Evolutionary conservation across 768 basidiomycete genomes (phyloP).

Genomic region (Scleroderma citrinum): DNA sequence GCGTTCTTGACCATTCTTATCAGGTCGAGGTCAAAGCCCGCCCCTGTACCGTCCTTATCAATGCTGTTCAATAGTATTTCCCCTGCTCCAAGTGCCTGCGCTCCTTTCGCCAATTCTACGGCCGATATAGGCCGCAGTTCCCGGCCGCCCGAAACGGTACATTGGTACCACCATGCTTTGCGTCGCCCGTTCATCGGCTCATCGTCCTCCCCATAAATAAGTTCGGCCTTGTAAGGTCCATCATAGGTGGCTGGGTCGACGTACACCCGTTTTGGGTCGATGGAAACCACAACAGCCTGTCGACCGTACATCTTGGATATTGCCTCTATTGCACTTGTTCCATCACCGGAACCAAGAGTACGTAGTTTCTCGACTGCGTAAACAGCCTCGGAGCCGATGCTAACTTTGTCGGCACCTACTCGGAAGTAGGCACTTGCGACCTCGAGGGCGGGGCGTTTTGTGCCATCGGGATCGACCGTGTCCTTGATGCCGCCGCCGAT

Average conservation of each 20-base stretch:
- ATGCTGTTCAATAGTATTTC: constrained; percentile 95
- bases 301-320: constrained; percentile 86
- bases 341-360: constrained; percentile 47
- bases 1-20: constrained; percentile 65
- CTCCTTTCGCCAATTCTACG: constrained; percentile 85
- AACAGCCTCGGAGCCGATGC: constrained; percentile 95
- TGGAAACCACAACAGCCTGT: constrained; percentile 97
- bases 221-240: constrained; percentile 61
- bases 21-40: constrained; percentile 86
- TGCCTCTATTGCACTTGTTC: constrained; percentile 85
- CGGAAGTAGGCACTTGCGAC: constrained; percentile 96
- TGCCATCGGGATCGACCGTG: constrained; percentile 92
- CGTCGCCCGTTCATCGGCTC: constrained; percentile 52
- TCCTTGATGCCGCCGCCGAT: constrained; percentile 99
- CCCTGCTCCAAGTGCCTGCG: constrained; percentile 88
- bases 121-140: constrained; percentile 79
- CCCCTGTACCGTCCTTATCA: constrained; percentile 90
- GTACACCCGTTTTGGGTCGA: constrained; percentile 87
- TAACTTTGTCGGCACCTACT: constrained; percentile 97
- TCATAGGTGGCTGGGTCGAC: constrained; percentile 60
- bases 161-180: constrained; percentile 98
- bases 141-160: constrained; percentile 92
- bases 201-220: constrained; percentile 42
- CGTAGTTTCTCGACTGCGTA: constrained; percentile 84
- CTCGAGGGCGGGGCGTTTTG: constrained; percentile 77